A percentile compares a stretch with the other conserved stretches of the same genome.
These are phyloP conservation scores for Fusarium mangiferae DNA, from an alignment of 2,329 filamentous ascomycete species.

Conservation along the genomic window DNA sequence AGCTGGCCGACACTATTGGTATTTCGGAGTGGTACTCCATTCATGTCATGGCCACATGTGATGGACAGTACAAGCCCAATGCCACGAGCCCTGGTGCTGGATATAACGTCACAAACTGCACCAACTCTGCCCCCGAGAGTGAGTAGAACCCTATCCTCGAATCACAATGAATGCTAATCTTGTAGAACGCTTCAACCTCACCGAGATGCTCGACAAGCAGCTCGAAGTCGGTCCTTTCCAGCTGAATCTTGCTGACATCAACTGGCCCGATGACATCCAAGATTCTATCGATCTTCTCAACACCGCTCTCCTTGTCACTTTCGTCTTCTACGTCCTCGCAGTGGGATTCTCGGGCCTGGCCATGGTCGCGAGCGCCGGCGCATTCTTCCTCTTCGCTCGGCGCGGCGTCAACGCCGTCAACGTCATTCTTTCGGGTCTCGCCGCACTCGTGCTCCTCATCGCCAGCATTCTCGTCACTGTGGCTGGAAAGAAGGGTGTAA, in stretches of 20 bases:
- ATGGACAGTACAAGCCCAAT: constrained; percentile 59
- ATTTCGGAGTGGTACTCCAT: constrained; percentile 64
- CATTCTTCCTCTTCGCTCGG: constrained; percentile 48
- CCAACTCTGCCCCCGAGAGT: constrained; percentile 53
- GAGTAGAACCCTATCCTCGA: constrained; percentile 25
- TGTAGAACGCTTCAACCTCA: constrained; percentile 58
- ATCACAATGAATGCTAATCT: neutral
- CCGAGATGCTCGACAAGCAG: constrained; percentile 57
- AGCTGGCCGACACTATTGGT: constrained; percentile 56
- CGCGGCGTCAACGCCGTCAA: constrained; percentile 49
- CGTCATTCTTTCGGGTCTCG: constrained; percentile 50
- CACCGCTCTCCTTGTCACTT: constrained; percentile 57
- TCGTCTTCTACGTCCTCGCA: constrained; percentile 60
- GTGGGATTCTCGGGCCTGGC: constrained; percentile 55
- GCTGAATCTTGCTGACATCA: constrained; percentile 57
- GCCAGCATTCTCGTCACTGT: constrained; percentile 57
- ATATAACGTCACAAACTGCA: constrained; percentile 59
- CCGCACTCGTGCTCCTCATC: constrained; percentile 51
- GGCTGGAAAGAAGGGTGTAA: constrained; percentile 53
- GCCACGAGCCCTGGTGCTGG: constrained; percentile 50
- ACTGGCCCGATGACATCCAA: constrained; percentile 57
- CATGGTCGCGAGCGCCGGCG: constrained; percentile 53
- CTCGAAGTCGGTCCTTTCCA: constrained; percentile 57
- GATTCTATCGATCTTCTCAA: constrained; percentile 62
- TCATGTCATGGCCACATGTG: constrained; percentile 59